Conservation (phyloP, 225 moss, liverwort and hornwort genomes). For the Marchantia polymorpha region DNA sequence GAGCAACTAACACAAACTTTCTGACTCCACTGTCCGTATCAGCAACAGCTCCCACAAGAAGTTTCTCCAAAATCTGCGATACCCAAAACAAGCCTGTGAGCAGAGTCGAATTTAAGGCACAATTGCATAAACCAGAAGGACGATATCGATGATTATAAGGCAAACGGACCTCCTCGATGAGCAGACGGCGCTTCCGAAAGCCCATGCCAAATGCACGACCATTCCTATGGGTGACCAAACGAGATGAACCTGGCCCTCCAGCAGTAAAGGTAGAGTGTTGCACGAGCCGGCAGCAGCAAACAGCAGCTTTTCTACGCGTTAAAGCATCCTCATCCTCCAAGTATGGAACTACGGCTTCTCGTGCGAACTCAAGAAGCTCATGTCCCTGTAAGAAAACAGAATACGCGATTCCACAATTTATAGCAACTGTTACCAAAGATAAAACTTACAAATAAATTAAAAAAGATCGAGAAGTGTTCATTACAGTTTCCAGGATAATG, state of each 20-base stretch:
- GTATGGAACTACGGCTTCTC: slow-evolving; percentile 83
- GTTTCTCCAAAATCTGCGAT: slow-evolving; percentile 85
- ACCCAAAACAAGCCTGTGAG: not conserved
- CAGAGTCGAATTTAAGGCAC: not conserved
- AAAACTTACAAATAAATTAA: not conserved
- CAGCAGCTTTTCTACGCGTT: slow-evolving; percentile 87
- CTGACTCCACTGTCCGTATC: slow-evolving; percentile 85
- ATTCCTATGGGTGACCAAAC: slow-evolving; percentile 75
- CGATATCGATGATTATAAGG: not conserved
- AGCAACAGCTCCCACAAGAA: slow-evolving; percentile 85
- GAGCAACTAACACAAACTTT: slow-evolving; percentile 69
- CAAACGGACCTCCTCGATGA: slow-evolving; percentile 80
- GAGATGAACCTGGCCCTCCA: slow-evolving; percentile 54
- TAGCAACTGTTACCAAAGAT: not conserved
- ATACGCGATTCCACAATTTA: not conserved
- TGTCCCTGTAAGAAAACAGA: slow-evolving; percentile 59
- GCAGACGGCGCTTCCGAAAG: slow-evolving; percentile 77
- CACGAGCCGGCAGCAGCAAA: slow-evolving; percentile 91
- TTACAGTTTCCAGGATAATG: not conserved
- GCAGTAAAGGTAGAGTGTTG: slow-evolving; percentile 77
- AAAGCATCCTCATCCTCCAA: slow-evolving; percentile 91
- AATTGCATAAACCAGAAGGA: too few species aligned
- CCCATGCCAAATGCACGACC: slow-evolving; percentile 87
- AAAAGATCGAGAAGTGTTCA: not conserved
- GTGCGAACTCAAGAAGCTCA: slow-evolving; percentile 93